phyloP scores from a whole-genome alignment of 1,284 basidiomycete genomes.

The Inonotus hispidus region DNA sequence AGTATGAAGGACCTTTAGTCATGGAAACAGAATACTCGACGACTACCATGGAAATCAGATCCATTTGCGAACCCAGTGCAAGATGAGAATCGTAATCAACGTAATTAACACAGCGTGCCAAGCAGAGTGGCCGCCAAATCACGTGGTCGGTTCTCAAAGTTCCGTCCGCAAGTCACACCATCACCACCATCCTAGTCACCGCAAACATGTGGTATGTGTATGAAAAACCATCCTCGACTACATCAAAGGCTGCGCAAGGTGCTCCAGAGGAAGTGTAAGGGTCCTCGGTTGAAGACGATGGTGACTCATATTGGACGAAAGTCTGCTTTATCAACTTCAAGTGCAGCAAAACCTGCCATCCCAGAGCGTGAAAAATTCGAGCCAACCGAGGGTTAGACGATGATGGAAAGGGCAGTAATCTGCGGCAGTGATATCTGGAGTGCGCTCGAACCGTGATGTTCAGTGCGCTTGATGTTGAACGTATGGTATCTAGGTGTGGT shows the following conservation, averaged over 20 bases:
- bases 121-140: too few species aligned
- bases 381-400: constrained; percentile 47
- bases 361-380: constrained; percentile 81
- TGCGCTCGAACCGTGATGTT: constrained; percentile 79
- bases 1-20: too few species aligned
- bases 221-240: constrained; percentile 7
- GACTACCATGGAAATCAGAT: too few species aligned
- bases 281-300: constrained; percentile 53
- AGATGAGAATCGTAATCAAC: too few species aligned
- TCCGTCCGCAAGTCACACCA: too few species aligned
- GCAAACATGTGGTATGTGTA: constrained; percentile 3
- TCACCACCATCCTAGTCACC: too few species aligned
- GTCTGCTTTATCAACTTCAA: constrained; percentile 12
- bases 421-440: constrained; percentile 72
- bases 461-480: constrained; percentile 65
- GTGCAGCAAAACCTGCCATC: not conserved
- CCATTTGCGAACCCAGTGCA: too few species aligned
- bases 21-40: too few species aligned
- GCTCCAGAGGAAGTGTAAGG: constrained; percentile 42
- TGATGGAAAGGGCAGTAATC: constrained; percentile 55
- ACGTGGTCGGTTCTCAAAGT: too few species aligned
- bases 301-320: constrained; percentile 54
- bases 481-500: constrained; percentile 68
- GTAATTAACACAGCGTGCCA: too few species aligned
- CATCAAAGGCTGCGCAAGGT: not conserved